Evolutionary conservation across 2,329 filamentous ascomycete genomes (phyloP).

Genomic region (Stagonosporopsis cucurbitacearum): DNA sequence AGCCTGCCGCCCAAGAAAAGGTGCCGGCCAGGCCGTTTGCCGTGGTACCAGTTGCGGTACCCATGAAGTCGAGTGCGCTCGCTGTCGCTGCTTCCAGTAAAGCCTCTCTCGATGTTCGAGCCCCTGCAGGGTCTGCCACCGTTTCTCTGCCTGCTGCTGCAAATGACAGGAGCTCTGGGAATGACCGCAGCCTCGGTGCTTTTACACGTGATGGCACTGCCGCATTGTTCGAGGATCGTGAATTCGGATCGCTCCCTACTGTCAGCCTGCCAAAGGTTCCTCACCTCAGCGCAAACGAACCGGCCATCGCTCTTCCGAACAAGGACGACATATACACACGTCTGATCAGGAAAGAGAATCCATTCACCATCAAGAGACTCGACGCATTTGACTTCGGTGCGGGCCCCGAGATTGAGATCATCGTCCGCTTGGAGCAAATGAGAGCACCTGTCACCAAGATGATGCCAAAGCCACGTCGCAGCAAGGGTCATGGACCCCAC

Average conservation of each 20-base stretch:
- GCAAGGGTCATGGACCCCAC: conserved; percentile 18
- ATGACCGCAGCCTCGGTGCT: conserved; percentile 44
- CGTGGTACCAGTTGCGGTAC: conserved; percentile 42
- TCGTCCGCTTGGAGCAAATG: conserved; percentile 37
- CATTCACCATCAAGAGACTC: conserved; percentile 36
- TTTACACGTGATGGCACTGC: conserved; percentile 52
- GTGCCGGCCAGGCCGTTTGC: conserved; percentile 19
- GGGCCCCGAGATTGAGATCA: conserved; percentile 37
- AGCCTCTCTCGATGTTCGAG: conserved; percentile 60
- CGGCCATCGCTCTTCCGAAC: conserved; percentile 31
- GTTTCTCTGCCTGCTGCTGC: conserved; percentile 68
- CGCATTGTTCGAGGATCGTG: conserved; percentile 53
- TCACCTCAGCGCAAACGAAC: conserved; percentile 44
- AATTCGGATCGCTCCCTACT: conserved; percentile 55
- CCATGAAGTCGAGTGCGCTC: conserved; percentile 54
- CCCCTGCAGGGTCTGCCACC: conserved; percentile 62
- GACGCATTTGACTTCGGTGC: conserved; percentile 35
- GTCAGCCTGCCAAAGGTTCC: conserved; percentile 42
- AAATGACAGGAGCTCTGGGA: conserved; percentile 28
- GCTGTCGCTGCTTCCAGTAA: conserved; percentile 73
- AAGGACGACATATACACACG: conserved; percentile 26
- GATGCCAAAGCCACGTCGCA: conserved; percentile 36
- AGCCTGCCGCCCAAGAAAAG: conserved; percentile 54
- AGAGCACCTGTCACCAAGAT: conserved; percentile 36
- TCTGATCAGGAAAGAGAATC: conserved; percentile 37